These are phyloP conservation scores for Pochonia chlamydosporia DNA, from an alignment of 2,329 filamentous ascomycete species.

Conservation along the genomic window DNA sequence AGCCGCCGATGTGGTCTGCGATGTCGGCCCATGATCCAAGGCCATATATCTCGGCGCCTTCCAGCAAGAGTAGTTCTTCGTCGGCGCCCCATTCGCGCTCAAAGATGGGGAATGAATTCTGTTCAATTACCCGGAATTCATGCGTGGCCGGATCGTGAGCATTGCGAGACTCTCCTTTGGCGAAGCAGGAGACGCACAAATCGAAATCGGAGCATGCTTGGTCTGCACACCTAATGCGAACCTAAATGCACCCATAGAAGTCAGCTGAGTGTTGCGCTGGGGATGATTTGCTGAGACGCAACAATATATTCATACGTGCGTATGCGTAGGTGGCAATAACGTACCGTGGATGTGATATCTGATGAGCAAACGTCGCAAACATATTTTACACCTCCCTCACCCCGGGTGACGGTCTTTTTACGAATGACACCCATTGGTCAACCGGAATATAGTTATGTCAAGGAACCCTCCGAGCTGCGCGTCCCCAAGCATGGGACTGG, in stretches of 20 bases:
- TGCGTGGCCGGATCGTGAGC: constrained; percentile 84
- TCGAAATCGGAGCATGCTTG: constrained; percentile 86
- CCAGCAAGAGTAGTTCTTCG: constrained; percentile 86
- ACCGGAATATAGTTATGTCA: not conserved
- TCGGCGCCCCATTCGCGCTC: constrained; percentile 94
- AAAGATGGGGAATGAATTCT: constrained; percentile 97
- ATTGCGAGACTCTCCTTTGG: constrained; percentile 71
- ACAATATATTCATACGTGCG: not conserved
- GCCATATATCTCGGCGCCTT: constrained; percentile 94
- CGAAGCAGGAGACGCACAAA: constrained; percentile 92
- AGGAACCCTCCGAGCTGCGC: not conserved
- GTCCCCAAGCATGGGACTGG: not conserved
- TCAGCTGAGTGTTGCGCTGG: constrained; percentile 7
- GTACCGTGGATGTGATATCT: constrained; percentile 93
- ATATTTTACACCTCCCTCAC: constrained; percentile 87
- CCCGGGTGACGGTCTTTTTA: constrained; percentile 84
- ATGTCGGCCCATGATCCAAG: constrained; percentile 97
- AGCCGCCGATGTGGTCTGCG: constrained; percentile 95
- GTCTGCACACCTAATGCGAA: constrained; percentile 89
- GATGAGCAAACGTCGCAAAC: constrained; percentile 96
- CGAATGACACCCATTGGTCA: constrained; percentile 80
- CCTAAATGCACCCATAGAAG: constrained; percentile 42
- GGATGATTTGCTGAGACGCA: not conserved
- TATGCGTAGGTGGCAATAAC: constrained; percentile 24
- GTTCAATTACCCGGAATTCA: constrained; percentile 89